Evolutionary conservation across 306 rosid species (phyloP), one percentile per base, ranked within the genome.

Genomic region (Senna siamea): DNA sequence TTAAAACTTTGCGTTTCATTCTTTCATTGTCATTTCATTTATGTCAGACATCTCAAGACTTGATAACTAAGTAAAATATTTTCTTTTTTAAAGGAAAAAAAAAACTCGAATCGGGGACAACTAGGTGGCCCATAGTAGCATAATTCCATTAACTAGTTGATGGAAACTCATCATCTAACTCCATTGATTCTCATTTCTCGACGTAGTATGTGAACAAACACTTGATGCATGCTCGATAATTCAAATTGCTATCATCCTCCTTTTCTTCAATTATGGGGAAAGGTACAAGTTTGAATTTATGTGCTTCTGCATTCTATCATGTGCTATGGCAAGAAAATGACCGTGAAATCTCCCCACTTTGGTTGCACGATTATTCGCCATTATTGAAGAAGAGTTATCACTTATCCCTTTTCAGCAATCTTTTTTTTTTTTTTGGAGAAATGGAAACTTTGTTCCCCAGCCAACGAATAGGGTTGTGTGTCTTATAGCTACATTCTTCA

Each of bases 211-310:
- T 50, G 47, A 60, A 61, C 58, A 61, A 70, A 76, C 30, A 61
- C 11, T 18, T 30, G 66, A 41, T 41, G 59, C 59, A 52, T 17
- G 14, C 44, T 47, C 74, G 72, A 65, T 73, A 34, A 60, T 78
- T 72, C 73, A 60, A 13, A 34, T 9, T 38, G 57, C 1, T 28
- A 59, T 48, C 13, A 17, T 57, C 9, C 23, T 46, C 50, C 44
- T 51, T 70, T 28, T 54, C 44, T 51, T 55, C 82, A 64, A 78
- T 55, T 54, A 78, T 72, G 34, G 82, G n/a, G 53, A 82, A 54
- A 41, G 50, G 59, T 40, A 78, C 66, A 78, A 26, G 40, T 51
- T 71, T 26, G 37, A 56, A 58, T 5, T 48, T 56, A 57, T 59
- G 17, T 47, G 60, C 70, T 59, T 58, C 74, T 58, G 53, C 20